These are phyloP conservation scores for Hypoxylon lienhwacheense DNA, from an alignment of 495 filamentous ascomycete genomes.

Conservation along the genomic window DNA sequence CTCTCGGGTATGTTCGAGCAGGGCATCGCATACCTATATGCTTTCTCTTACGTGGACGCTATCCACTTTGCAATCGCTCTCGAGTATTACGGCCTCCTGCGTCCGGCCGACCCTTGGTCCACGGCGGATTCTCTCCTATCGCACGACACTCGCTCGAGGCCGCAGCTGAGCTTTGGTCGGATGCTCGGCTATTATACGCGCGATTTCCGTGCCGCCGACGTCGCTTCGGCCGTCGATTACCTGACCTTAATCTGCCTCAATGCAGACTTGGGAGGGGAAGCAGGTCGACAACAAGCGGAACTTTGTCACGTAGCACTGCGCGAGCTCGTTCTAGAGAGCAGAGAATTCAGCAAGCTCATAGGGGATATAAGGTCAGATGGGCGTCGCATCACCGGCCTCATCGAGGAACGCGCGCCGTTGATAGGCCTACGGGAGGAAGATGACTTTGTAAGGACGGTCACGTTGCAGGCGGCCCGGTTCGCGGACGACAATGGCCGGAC, in stretches of 20 bases:
- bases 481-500: conserved; percentile 92
- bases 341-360: conserved; percentile 90
- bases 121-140: conserved; percentile 73
- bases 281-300: conserved; percentile 73
- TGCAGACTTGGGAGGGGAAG: conserved; percentile 71
- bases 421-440: conserved; percentile 77
- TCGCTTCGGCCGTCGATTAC: conserved; percentile 89
- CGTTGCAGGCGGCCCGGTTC: conserved; percentile 81
- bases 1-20: conserved; percentile 94
- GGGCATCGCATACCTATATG: conserved; percentile 85
- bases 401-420: conserved; percentile 84
- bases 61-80: conserved; percentile 93
- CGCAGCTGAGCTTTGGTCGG: conserved; percentile 91
- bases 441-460: conserved; percentile 84
- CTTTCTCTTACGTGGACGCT: conserved; percentile 84
- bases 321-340: conserved; percentile 91
- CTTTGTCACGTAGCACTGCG: conserved; percentile 92
- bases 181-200: conserved; percentile 94
- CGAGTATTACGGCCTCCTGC: conserved; percentile 86
- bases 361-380: conserved; percentile 88
- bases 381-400: conserved; percentile 75
- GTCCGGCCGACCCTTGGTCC: conserved; percentile 72
- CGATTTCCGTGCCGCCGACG: conserved; percentile 87
- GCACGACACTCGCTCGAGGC: conserved; percentile 67
- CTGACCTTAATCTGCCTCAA: conserved; percentile 92